A percentile compares a stretch with the other conserved stretches of the same genome.
Evolutionary conservation across 331 rosid species (phyloP).

Genomic region (Acacia pycnantha): DNA sequence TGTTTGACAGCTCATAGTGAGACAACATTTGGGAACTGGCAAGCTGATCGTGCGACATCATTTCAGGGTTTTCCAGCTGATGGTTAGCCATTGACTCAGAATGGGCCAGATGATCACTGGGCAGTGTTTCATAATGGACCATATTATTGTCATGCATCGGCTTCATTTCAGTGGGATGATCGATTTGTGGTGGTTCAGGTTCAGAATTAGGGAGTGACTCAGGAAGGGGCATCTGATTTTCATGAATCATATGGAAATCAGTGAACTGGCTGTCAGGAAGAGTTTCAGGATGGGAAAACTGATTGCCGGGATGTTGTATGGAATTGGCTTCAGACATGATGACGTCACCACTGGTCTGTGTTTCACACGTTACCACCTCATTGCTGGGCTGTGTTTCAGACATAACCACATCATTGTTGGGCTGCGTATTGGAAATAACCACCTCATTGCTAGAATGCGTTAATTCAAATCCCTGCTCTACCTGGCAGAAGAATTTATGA

Average conservation of each 20-base stretch:
- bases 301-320: neutral
- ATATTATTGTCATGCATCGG: slow-evolving; percentile 31
- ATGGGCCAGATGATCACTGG: slow-evolving; percentile 38
- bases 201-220: slow-evolving; percentile 19
- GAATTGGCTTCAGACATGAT: slow-evolving; percentile 18
- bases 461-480: slow-evolving; percentile 26
- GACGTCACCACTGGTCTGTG: slow-evolving; percentile 18
- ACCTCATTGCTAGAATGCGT: slow-evolving; percentile 44
- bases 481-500: slow-evolving; percentile 14
- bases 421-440: slow-evolving; percentile 7
- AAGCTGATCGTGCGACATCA: slow-evolving; percentile 21
- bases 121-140: slow-evolving; percentile 30
- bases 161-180: slow-evolving; percentile 35
- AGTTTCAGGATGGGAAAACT: slow-evolving; percentile 3
- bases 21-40: slow-evolving; percentile 31
- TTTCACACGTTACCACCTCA: slow-evolving; percentile 19
- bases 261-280: slow-evolving; percentile 29
- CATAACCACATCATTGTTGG: neutral
- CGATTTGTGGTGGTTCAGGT: slow-evolving; percentile 11
- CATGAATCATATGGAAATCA: slow-evolving; percentile 32
- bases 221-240: slow-evolving; percentile 38
- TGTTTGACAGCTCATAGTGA: slow-evolving; percentile 41
- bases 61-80: slow-evolving; percentile 30
- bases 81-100: slow-evolving; percentile 35
- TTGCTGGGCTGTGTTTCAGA: slow-evolving; percentile 22